These are phyloP conservation scores for Penicillium psychrofluorescens DNA, from an alignment of 495 filamentous ascomycete species.

Conservation along the genomic window DNA sequence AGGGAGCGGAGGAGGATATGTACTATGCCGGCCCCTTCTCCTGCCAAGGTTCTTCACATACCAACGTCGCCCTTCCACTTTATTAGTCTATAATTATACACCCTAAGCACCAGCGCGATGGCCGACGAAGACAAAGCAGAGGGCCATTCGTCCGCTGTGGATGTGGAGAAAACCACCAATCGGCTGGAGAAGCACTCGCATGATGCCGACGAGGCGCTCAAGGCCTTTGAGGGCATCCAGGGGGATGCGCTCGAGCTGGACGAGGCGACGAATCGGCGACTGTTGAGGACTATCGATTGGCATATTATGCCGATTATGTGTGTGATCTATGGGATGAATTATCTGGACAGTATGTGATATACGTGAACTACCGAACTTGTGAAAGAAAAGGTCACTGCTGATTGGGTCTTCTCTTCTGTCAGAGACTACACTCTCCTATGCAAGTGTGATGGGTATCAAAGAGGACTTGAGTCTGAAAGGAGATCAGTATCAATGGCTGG, in stretches of 20 bases:
- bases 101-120: slow-evolving; percentile 8
- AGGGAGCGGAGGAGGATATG: too few species aligned
- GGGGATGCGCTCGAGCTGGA: slow-evolving; percentile 46
- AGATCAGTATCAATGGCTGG: slow-evolving; percentile 47
- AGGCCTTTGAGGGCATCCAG: slow-evolving; percentile 41
- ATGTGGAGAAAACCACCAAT: slow-evolving; percentile 15
- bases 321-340: slow-evolving; percentile 57
- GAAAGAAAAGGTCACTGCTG: background rate
- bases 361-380: background rate
- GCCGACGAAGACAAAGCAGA: slow-evolving; percentile 12
- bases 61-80: too few species aligned
- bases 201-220: slow-evolving; percentile 56
- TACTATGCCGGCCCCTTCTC: too few species aligned
- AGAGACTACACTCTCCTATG: slow-evolving; percentile 59
- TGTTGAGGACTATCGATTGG: slow-evolving; percentile 52
- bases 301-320: slow-evolving; percentile 59
- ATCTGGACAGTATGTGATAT: slow-evolving; percentile 45
- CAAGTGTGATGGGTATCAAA: slow-evolving; percentile 55
- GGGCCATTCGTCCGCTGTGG: slow-evolving; percentile 13
- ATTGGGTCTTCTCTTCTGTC: background rate
- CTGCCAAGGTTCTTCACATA: too few species aligned
- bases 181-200: slow-evolving; percentile 43
- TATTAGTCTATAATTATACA: too few species aligned
- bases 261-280: slow-evolving; percentile 45
- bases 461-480: slow-evolving; percentile 35